These are phyloP conservation scores for Boletus rubropictus DNA, from an alignment of 768 basidiomycete genomes.

Conservation along the genomic window DNA sequence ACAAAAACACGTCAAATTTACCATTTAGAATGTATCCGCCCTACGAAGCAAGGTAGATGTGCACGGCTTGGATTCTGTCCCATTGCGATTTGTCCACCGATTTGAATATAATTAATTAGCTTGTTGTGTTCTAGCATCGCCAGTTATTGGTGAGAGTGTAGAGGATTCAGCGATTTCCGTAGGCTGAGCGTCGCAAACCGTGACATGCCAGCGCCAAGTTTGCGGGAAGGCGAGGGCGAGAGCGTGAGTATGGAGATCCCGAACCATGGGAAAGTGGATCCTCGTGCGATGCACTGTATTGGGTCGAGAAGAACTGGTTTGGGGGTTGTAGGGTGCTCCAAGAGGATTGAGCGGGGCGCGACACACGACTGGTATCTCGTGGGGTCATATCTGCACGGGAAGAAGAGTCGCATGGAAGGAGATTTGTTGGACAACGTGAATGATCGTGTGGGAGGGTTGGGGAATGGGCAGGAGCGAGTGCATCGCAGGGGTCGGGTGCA, in stretches of 20 bases:
- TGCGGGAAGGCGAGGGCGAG: slow-evolving; percentile 8
- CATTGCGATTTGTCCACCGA: slow-evolving; percentile 9
- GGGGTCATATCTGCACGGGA: slow-evolving; percentile 34
- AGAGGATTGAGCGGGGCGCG: slow-evolving; percentile 17
- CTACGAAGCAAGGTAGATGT: slow-evolving; percentile 12
- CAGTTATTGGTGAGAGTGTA: not conserved
- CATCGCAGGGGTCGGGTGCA: slow-evolving; percentile 7
- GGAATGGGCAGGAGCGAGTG: slow-evolving; percentile 7
- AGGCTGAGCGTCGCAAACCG: slow-evolving; percentile 7
- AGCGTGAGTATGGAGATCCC: slow-evolving; percentile 1
- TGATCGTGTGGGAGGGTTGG: not conserved
- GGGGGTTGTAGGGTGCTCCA: slow-evolving; percentile 24
- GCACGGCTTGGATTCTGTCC: slow-evolving; percentile 12
- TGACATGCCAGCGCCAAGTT: slow-evolving; percentile 14
- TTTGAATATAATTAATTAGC: slow-evolving; percentile 15
- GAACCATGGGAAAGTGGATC: slow-evolving; percentile 9
- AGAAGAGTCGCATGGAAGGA: slow-evolving; percentile 29
- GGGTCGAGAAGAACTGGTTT: slow-evolving; percentile 21
- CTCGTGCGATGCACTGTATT: slow-evolving; percentile 1
- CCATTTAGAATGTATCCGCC: slow-evolving; percentile 4
- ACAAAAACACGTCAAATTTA: slow-evolving; percentile 4
- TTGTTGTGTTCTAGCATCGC: slow-evolving; percentile 1
- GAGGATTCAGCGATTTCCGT: slow-evolving; percentile 6
- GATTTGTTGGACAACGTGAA: slow-evolving; percentile 1
- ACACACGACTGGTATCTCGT: slow-evolving; percentile 39